Evolutionary conservation across 768 basidiomycete genomes (phyloP).

Genomic region (Collybia sordida): DNA sequence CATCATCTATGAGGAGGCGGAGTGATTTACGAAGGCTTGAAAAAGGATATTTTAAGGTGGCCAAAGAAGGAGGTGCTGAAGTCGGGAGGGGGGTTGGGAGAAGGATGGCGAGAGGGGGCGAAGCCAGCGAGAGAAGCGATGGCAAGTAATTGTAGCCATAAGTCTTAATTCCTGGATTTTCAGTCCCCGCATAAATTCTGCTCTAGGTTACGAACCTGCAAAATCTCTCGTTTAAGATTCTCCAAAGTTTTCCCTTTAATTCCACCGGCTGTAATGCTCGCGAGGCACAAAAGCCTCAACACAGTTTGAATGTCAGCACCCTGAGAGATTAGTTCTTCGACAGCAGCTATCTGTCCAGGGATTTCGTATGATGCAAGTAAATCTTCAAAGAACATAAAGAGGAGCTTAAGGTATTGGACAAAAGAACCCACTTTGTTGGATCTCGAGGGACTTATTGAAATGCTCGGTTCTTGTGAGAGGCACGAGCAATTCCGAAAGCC

Average conservation of each 20-base stretch:
- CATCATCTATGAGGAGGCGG: constrained; percentile 90
- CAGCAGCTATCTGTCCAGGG: constrained; percentile 72
- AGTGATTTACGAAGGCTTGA: constrained; percentile 74
- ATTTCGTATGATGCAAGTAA: constrained; percentile 92
- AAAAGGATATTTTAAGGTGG: constrained; percentile 68
- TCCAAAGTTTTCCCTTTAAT: constrained; percentile 88
- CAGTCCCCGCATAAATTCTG: constrained; percentile 28
- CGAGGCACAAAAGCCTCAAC: constrained; percentile 80
- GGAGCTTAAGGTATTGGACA: not conserved
- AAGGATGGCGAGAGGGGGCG: constrained; percentile 67
- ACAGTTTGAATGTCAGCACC: constrained; percentile 81
- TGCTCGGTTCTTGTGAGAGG: constrained; percentile 81
- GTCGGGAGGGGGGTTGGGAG: constrained; percentile 68
- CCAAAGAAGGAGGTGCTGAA: constrained; percentile 37
- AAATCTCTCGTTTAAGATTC: constrained; percentile 85
- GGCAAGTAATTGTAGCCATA: constrained; percentile 79
- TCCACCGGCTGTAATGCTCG: constrained; percentile 80
- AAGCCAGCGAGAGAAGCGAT: constrained; percentile 60
- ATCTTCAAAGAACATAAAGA: constrained; percentile 46
- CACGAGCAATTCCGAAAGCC: constrained; percentile 88
- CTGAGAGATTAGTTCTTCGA: constrained; percentile 89
- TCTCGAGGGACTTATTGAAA: constrained; percentile 91
- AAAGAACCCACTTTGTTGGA: constrained; percentile 81
- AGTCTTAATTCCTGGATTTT: constrained; percentile 40
- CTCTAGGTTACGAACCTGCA: constrained; percentile 53